These are phyloP conservation scores for Purpureocillium takamizusanense DNA, from an alignment of 2,329 filamentous ascomycete species.

Conservation along the genomic window DNA sequence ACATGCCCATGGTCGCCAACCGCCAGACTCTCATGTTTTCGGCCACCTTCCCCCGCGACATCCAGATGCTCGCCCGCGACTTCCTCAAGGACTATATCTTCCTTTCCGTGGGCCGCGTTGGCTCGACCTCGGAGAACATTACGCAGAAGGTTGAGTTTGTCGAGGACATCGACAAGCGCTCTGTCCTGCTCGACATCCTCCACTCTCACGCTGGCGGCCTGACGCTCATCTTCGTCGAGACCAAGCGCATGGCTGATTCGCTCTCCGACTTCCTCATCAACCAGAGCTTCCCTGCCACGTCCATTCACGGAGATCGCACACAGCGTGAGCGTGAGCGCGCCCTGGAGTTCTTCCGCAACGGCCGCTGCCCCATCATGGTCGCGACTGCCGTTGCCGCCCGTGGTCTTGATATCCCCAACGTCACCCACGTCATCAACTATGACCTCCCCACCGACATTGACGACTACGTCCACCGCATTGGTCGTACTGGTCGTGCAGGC, in stretches of 20 bases:
- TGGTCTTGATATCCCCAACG: constrained; percentile 90
- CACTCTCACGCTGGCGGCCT: constrained; percentile 86
- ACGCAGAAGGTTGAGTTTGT: constrained; percentile 98
- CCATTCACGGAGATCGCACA: constrained; percentile 96
- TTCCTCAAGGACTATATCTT: constrained; percentile 99
- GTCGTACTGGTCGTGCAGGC: constrained; percentile 98
- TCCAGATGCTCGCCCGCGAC: constrained; percentile 97
- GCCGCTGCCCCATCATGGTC: constrained; percentile 89
- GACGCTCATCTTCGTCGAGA: constrained; percentile 97
- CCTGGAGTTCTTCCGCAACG: constrained; percentile 94
- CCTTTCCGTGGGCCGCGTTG: constrained; percentile 95
- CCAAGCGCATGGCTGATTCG: constrained; percentile 98
- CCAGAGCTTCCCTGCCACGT: constrained; percentile 95
- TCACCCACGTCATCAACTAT: constrained; percentile 97
- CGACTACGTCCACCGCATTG: constrained; percentile 97
- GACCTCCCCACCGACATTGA: constrained; percentile 98
- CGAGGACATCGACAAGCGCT: constrained; percentile 95
- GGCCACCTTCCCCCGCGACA: constrained; percentile 96
- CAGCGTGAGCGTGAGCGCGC: constrained; percentile 98
- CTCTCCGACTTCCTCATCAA: constrained; percentile 98
- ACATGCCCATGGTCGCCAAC: constrained; percentile 77
- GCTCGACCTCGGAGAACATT: constrained; percentile 99
- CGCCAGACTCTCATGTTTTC: constrained; percentile 99
- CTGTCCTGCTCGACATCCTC: constrained; percentile 91
- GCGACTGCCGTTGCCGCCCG: constrained; percentile 91